Conservation (phyloP, 192 early-diverging fungal genomes). For the Backusella sp. region DNA sequence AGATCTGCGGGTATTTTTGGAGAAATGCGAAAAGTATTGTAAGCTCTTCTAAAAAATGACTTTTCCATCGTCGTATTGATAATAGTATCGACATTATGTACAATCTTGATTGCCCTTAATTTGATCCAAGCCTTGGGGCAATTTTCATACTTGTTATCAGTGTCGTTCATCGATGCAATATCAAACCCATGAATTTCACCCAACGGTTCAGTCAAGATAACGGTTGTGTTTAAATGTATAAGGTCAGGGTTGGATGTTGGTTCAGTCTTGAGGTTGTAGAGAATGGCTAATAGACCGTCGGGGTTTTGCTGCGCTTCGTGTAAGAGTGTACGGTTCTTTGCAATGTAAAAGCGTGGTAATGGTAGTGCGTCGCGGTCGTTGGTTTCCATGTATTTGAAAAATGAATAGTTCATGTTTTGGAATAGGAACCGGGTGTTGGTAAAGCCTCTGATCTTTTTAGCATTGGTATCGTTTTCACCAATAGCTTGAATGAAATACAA, state of each 20-base stretch:
- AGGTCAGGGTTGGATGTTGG: neutral
- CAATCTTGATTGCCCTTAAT: slow-evolving; percentile 14
- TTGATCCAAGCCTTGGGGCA: slow-evolving; percentile 39
- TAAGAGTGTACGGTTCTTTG: slow-evolving; percentile 35
- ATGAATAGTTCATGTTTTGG: slow-evolving; percentile 3
- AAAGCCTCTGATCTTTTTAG: slow-evolving; percentile 5
- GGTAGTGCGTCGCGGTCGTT: neutral
- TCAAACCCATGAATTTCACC: slow-evolving; percentile 15
- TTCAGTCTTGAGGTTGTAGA: slow-evolving; percentile 1
- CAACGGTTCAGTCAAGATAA: slow-evolving; percentile 12
- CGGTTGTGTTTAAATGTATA: neutral
- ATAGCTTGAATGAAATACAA: slow-evolving; percentile 24
- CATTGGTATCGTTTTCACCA: neutral
- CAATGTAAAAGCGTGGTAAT: slow-evolving; percentile 29
- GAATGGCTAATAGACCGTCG: slow-evolving; percentile 4
- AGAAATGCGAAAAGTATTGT: slow-evolving; percentile 20
- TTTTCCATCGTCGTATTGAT: slow-evolving; percentile 27
- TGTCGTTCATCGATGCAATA: neutral
- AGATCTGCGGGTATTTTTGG: slow-evolving; percentile 12
- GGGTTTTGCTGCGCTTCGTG: slow-evolving; percentile 17
- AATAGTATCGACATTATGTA: slow-evolving; percentile 11
- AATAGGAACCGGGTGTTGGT: slow-evolving; percentile 7
- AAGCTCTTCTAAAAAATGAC: slow-evolving; percentile 20
- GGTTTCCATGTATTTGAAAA: slow-evolving; percentile 15
- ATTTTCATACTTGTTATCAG: slow-evolving; percentile 12